Conservation (phyloP, 192 early-diverging fungal species). For the Backusella parvicylindrica region DNA sequence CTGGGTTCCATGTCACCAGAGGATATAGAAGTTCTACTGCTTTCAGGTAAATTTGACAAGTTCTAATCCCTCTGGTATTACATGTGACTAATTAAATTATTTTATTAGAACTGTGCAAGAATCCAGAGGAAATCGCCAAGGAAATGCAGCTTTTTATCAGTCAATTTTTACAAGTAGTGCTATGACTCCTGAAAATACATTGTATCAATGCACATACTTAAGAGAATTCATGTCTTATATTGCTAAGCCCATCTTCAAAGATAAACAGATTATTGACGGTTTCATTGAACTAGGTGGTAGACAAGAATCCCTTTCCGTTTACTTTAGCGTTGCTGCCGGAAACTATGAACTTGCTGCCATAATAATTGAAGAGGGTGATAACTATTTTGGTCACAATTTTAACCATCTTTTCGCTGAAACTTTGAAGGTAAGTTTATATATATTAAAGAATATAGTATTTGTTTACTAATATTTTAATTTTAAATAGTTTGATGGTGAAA, state of each 20-base stretch:
- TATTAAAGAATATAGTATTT: not conserved
- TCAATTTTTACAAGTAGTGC: not conserved
- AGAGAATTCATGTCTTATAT: not conserved
- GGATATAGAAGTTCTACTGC: constrained; percentile 7
- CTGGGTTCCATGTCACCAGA: constrained; percentile 11
- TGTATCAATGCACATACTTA: not conserved
- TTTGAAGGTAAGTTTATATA: constrained; percentile 11
- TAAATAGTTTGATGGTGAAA: constrained; percentile 8
- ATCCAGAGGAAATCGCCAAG: constrained; percentile 53
- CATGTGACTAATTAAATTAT: not conserved
- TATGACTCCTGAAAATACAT: not conserved
- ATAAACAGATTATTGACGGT: not conserved
- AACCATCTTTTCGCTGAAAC: constrained; percentile 26
- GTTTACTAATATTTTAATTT: not conserved
- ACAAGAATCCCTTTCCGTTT: not conserved
- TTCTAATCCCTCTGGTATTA: not conserved
- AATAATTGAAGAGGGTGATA: not conserved
- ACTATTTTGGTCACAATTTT: not conserved
- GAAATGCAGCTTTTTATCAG: constrained; percentile 38
- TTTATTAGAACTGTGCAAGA: constrained; percentile 41
- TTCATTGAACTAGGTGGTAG: not conserved
- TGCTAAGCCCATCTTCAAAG: not conserved
- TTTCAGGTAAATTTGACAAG: not conserved
- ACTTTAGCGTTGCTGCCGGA: constrained; percentile 21
- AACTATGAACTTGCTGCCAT: constrained; percentile 9